phyloP scores from a whole-genome alignment of 192 early-diverging fungal genomes.

The Backusella tuberculispora region DNA sequence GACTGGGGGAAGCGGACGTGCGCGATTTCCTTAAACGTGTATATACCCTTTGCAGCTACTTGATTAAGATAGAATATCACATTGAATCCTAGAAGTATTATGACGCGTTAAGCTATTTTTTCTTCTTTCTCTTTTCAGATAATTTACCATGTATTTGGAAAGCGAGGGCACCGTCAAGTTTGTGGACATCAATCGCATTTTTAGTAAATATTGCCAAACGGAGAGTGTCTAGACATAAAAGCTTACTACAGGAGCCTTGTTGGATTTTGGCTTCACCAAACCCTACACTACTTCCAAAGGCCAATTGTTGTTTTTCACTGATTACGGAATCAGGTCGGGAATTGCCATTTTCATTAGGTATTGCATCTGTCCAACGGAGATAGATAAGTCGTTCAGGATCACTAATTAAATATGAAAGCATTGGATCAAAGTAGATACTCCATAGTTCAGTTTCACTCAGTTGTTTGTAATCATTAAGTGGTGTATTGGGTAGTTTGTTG shows the following conservation, averaged over 20 bases:
- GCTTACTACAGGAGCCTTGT: neutral
- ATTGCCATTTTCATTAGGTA: slow-evolving; percentile 18
- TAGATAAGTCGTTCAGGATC: slow-evolving; percentile 27
- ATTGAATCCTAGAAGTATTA: too few species aligned
- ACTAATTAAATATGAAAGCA: slow-evolving; percentile 10
- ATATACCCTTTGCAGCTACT: neutral
- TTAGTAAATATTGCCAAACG: slow-evolving; percentile 22
- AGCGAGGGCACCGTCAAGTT: slow-evolving; percentile 19
- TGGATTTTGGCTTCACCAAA: slow-evolving; percentile 27
- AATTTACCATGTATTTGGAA: slow-evolving; percentile 34
- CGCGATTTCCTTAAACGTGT: slow-evolving; percentile 5
- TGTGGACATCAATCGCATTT: slow-evolving; percentile 24
- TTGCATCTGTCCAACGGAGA: slow-evolving; percentile 22
- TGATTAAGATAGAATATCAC: neutral
- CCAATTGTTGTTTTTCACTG: slow-evolving; percentile 13
- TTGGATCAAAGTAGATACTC: slow-evolving; percentile 28
- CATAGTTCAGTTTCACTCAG: slow-evolving; percentile 25
- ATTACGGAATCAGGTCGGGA: slow-evolving; percentile 19
- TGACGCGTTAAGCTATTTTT: too few species aligned
- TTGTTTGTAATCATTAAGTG: neutral
- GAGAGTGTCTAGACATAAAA: slow-evolving; percentile 7
- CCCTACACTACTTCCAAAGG: slow-evolving; percentile 18
- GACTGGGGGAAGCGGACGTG: too few species aligned
- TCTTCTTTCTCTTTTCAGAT: too few species aligned
- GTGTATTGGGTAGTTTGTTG: slow-evolving; percentile 11